phyloP scores from a whole-genome alignment of 495 filamentous ascomycete species.

The Penicillium flavigenum region DNA sequence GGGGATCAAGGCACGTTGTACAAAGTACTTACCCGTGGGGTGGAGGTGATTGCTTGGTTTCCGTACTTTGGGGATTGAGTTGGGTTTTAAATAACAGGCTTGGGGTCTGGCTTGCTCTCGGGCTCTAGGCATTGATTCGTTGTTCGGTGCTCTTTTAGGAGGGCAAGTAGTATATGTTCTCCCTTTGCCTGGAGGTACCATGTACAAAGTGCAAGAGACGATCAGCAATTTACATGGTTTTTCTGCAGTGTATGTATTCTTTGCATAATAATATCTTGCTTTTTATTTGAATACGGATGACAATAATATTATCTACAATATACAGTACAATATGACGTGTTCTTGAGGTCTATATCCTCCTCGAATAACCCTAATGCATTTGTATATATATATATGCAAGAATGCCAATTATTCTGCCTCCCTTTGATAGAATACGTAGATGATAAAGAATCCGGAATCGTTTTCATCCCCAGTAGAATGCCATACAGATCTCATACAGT shows the following conservation, averaged over 20 bases:
- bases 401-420: background rate
- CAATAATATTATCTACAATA: background rate
- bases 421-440: background rate
- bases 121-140: background rate
- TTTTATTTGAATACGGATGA: background rate
- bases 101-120: background rate
- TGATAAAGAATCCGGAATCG: background rate
- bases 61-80: background rate
- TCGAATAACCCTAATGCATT: background rate
- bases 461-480: background rate
- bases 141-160: background rate
- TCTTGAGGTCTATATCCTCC: background rate
- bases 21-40: constrained; percentile 12
- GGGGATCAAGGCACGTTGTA: constrained; percentile 22
- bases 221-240: constrained; percentile 4
- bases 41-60: background rate
- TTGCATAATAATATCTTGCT: constrained; percentile 1
- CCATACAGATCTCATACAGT: constrained; percentile 1
- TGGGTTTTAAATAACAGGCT: background rate
- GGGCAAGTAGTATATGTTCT: background rate
- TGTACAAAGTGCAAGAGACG: constrained; percentile 10
- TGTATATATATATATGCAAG: background rate
- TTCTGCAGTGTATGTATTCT: constrained; percentile 3
- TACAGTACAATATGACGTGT: background rate
- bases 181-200: constrained; percentile 1